Evolutionary conservation across 305 asterid species (phyloP), one percentile per base, ranked within the genome.

Genomic region (Fraxinus latifolia): DNA sequence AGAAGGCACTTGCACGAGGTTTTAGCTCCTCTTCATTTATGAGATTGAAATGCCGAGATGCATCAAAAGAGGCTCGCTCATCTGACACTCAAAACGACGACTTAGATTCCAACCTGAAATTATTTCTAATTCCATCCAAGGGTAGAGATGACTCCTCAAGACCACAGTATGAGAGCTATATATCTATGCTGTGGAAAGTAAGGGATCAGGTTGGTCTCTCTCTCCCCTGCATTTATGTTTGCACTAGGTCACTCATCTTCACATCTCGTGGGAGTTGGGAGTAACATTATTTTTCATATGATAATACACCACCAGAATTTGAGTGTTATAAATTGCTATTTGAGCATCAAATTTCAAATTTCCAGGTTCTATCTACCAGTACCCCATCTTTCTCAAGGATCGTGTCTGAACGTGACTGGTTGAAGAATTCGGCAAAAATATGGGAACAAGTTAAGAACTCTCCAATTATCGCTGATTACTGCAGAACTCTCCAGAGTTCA

Each of bases 371-470:
- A 84, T 92, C 98, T 0, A 94, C 88, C 93, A 85, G 83, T 79
- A 83, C 90, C 25, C 88, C 97, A 3, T 86, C 95, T 1, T 95
- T 94, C 83, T 85, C 95, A 21, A 93, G 98, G 87, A 89, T 90
- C 11, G 90, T 94, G 77, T 94, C 97, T 12, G 99, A 95, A 85
- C 97, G 98, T 0, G 98, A 94, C 79, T 95, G 99, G 99, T 83
- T 95, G 89, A 94, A 93, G 93, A 95, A 95, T 85, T 94, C 97
- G 67, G 93, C 93, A 33, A 95, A 93, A 93, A 91, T 95, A 85
- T 94, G 98, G 99, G 99, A 94, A 42, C 85, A 91, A 80, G 84
- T 95, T 19, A 94, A 86, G 91, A 88, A 83, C 55, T 93, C 98
- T 17, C 85, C 97, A 5, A 81, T 82, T 8, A 83, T 93, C 31